phyloP scores from a whole-genome alignment of 1,284 basidiomycete genomes.

The Melampsora americana region DNA sequence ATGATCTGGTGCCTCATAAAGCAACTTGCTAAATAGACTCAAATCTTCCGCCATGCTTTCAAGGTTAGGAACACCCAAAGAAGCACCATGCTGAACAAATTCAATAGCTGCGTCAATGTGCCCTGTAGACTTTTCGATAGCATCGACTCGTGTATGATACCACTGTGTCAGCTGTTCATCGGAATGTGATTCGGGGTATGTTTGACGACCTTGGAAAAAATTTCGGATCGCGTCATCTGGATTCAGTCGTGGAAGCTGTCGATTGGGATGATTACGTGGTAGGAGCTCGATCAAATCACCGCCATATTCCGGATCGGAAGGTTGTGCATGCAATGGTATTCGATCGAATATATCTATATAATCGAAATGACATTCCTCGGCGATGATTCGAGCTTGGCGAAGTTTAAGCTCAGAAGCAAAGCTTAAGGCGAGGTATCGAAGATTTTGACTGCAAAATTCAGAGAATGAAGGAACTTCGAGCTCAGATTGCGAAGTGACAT shows the following conservation, averaged over 20 bases:
- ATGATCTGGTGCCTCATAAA: slow-evolving; percentile 70
- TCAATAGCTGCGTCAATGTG: slow-evolving; percentile 74
- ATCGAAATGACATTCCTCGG: slow-evolving; percentile 4
- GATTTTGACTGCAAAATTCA: slow-evolving; percentile 9
- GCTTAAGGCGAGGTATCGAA: slow-evolving; percentile 20
- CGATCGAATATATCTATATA: slow-evolving; percentile 14
- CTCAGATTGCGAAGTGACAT: neutral
- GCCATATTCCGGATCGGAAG: slow-evolving; percentile 33
- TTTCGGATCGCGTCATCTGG: neutral
- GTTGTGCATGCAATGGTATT: slow-evolving; percentile 40
- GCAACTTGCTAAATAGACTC: slow-evolving; percentile 73
- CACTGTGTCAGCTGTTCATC: slow-evolving; percentile 63
- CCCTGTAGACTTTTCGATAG: slow-evolving; percentile 66
- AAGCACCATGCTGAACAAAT: slow-evolving; percentile 77
- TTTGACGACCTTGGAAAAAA: neutral
- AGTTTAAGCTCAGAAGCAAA: slow-evolving; percentile 39
- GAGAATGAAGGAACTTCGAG: slow-evolving; percentile 17
- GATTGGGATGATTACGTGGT: slow-evolving; percentile 12
- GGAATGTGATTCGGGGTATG: slow-evolving; percentile 31
- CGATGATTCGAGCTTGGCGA: neutral
- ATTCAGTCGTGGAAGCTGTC: neutral
- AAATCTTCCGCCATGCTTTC: slow-evolving; percentile 86
- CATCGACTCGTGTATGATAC: slow-evolving; percentile 68
- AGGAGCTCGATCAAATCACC: slow-evolving; percentile 35
- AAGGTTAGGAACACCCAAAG: slow-evolving; percentile 70